Base-by-base conservation (phyloP, 2,329 filamentous ascomycete species). In the Penicillium sp. region DNA sequence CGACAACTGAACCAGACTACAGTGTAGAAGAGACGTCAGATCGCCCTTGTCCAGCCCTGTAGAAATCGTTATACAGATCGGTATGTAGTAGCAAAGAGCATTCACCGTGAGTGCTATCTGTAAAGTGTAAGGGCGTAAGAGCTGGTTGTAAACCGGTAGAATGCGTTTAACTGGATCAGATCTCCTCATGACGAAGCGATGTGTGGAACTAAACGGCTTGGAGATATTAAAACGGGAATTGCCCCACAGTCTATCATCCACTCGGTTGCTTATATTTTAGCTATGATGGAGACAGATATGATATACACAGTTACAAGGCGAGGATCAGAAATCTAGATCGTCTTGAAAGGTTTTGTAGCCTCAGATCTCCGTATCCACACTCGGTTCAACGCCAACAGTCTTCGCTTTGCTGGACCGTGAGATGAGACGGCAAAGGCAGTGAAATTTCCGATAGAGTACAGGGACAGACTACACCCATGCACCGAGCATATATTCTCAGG, bases 141-240 rank as follows among this genome's bases (percentile, higher is more conserved):
- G 39, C 44, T 35, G 41, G 43, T 23, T 43, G 34, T 39, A 11
- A 13, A 11, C 16, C 10, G n/a, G n/a, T 9, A 4, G 16, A 34
- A 14, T 18, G 31, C 9, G 31, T 9, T 34, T 9, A 20, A 32
- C 32, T 37, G 20, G 35, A 11, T 20, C 31, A 51, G 50, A 54
- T 51, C 49, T 52, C 43, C 39, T 47, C 42, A 41, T n/a, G 16
- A 42, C 43, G 24, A 49, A 61, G 56, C 54, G 47, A 54, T 52
- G 50, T 56, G 60, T 65, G 62, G 59, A 58, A 63, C 65, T 62
- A 63, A 54, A 37, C 32, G 44, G 44, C 23, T 41, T 47, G 4
- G 24, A 40, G 54, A 55, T 57, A 56, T 55, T 58, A 58, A 57
- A 41, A 48, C 42, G 44, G 49, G 52, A 43, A 49, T 43, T 43